These are phyloP conservation scores for Yamadazyma dushanensis DNA, from an alignment of 1,139 yeast genomes.

Conservation along the genomic window DNA sequence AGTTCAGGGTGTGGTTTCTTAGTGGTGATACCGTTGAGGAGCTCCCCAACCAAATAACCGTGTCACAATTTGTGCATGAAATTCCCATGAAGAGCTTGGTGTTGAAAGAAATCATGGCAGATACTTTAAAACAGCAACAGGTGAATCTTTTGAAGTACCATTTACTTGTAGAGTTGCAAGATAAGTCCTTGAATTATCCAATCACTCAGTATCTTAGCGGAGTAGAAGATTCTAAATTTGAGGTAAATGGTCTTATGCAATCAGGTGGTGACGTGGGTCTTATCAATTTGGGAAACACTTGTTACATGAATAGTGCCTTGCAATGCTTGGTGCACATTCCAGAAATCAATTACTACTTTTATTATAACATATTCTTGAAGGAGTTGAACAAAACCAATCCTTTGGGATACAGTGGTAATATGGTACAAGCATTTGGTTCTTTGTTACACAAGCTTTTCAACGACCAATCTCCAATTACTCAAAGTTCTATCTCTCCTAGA, in stretches of 20 bases:
- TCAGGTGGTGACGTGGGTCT: conserved; percentile 57
- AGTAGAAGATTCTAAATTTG: conserved; percentile 16
- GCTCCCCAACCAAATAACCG: conserved; percentile 24
- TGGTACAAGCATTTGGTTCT: conserved; percentile 73
- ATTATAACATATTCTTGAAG: conserved; percentile 54
- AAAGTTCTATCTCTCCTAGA: conserved; percentile 55
- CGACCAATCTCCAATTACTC: conserved; percentile 14
- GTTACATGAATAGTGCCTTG: conserved; percentile 95
- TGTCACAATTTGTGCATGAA: conserved; percentile 31
- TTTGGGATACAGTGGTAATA: conserved; percentile 78
- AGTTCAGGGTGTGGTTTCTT: conserved; percentile 43
- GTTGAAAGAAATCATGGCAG: conserved; percentile 22
- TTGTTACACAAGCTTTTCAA: conserved; percentile 62
- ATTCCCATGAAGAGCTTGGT: conserved; percentile 33
- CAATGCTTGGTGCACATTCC: conserved; percentile 90
- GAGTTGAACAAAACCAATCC: conserved; percentile 76
- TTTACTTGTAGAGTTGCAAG: conserved; percentile 34
- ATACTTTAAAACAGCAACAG: conserved; percentile 34
- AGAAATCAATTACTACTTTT: conserved; percentile 75
- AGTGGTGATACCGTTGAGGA: conserved; percentile 25
- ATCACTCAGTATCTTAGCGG: conserved; percentile 22
- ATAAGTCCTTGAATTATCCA: conserved; percentile 27
- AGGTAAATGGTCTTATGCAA: conserved; percentile 14
- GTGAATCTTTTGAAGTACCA: conserved; percentile 29
- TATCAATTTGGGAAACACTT: conserved; percentile 85